Evolutionary conservation across 768 basidiomycete species (phyloP).

Genomic region (Xerocomellus chrysenteron): DNA sequence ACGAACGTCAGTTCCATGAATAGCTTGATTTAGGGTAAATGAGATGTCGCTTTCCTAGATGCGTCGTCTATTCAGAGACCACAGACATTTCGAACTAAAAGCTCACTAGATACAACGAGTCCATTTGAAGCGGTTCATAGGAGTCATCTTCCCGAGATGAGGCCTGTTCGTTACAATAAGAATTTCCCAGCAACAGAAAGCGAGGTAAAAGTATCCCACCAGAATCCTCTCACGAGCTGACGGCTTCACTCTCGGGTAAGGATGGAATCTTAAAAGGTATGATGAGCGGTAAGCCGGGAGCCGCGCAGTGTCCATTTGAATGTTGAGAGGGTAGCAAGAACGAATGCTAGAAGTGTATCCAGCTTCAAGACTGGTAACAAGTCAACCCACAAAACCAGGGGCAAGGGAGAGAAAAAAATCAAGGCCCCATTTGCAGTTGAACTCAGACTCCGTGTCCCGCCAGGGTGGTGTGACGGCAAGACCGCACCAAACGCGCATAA

Average conservation of each 20-base stretch:
- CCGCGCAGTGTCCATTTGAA: constrained; percentile 13
- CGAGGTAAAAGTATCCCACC: constrained; percentile 16
- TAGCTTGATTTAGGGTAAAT: not conserved
- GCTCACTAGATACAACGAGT: not conserved
- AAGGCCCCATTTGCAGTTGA: constrained; percentile 16
- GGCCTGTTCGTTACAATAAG: constrained; percentile 14
- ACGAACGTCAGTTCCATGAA: constrained; percentile 1
- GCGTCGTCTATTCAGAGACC: not conserved
- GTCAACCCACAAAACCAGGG: constrained; percentile 1
- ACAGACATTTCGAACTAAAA: not conserved
- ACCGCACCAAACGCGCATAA: constrained; percentile 25
- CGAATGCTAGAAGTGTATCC: not conserved
- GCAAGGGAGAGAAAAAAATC: not conserved
- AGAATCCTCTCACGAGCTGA: constrained; percentile 25
- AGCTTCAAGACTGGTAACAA: constrained; percentile 2
- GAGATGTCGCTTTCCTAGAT: constrained; percentile 11
- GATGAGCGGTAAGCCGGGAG: constrained; percentile 31
- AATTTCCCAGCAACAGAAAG: constrained; percentile 5
- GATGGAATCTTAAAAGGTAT: constrained; percentile 28
- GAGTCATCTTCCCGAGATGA: not conserved
- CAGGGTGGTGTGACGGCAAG: constrained; percentile 28
- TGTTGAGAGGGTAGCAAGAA: not conserved
- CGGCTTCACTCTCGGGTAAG: constrained; percentile 26
- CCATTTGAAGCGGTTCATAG: not conserved
- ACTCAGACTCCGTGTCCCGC: constrained; percentile 20